Conservation (phyloP, 2,329 filamentous ascomycete species). For the Xylariaceae sp. region DNA sequence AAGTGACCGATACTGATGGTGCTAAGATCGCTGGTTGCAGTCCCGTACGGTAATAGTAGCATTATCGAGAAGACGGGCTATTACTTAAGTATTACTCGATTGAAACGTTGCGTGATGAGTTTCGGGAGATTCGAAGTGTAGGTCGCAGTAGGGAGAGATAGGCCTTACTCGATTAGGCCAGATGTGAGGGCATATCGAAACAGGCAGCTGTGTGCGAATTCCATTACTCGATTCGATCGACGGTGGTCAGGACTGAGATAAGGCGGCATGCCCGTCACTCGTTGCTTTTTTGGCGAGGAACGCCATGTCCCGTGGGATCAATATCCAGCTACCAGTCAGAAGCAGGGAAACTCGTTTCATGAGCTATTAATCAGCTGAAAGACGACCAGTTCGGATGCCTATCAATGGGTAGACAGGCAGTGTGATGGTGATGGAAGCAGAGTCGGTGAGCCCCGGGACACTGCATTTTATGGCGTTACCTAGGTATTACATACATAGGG, state of each 20-base stretch:
- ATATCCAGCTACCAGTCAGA: background rate
- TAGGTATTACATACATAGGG: background rate
- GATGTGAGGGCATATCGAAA: background rate
- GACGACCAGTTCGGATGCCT: background rate
- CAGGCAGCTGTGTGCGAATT: background rate
- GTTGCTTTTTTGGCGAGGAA: background rate
- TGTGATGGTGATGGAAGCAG: background rate
- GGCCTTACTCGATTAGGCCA: background rate
- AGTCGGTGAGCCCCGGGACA: background rate
- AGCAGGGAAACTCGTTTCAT: background rate
- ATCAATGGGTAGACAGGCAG: background rate
- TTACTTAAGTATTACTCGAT: conserved; percentile 22
- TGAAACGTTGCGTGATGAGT: background rate
- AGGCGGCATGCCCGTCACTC: background rate
- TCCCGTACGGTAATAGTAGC: no score
- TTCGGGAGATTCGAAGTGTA: background rate
- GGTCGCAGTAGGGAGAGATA: background rate
- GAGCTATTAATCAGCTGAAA: background rate
- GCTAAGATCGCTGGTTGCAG: background rate
- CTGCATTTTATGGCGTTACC: background rate
- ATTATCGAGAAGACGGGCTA: background rate
- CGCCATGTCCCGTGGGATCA: background rate
- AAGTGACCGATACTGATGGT: background rate
- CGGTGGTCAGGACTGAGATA: background rate
- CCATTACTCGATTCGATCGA: background rate